Evolutionary conservation across 2,329 filamentous ascomycete species (phyloP).

Genomic region (Trichophaea hybrida): DNA sequence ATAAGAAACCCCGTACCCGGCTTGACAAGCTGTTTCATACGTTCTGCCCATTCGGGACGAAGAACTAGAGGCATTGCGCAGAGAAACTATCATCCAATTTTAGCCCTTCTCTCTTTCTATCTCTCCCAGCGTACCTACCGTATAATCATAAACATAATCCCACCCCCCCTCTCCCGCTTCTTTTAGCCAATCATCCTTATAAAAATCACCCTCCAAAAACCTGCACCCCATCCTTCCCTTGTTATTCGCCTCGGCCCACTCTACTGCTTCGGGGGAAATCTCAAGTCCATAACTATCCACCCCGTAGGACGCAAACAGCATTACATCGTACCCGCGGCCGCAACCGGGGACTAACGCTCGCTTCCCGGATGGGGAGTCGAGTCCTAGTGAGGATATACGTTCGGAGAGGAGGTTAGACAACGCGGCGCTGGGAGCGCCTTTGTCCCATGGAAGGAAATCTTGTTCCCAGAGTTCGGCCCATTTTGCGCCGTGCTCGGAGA

Average conservation of each 20-base stretch:
- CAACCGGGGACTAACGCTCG: conserved; percentile 38
- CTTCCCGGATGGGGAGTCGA: conserved; percentile 3
- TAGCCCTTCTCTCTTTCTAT: not conserved
- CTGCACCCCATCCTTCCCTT: conserved; percentile 30
- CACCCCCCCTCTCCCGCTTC: conserved; percentile 30
- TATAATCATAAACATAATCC: conserved; percentile 36
- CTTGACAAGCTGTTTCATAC: conserved; percentile 33
- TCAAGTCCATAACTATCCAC: conserved; percentile 69
- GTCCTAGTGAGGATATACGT: conserved; percentile 1
- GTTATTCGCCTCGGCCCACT: conserved; percentile 19
- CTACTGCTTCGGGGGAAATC: conserved; percentile 40
- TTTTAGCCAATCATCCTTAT: conserved; percentile 35
- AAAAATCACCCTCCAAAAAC: conserved; percentile 40
- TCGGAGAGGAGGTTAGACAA: conserved; percentile 15
- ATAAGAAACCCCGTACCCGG: conserved; percentile 29
- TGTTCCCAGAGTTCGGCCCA: conserved; percentile 20
- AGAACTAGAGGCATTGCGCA: conserved; percentile 44
- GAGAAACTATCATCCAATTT: conserved; percentile 35
- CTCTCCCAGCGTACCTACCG: conserved; percentile 26
- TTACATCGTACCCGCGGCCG: conserved; percentile 66
- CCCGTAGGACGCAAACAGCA: conserved; percentile 57
- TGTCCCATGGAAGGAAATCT: conserved; percentile 18
- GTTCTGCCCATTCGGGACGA: conserved; percentile 41
- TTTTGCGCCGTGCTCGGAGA: conserved; percentile 9
- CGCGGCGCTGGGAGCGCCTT: conserved; percentile 10